A percentile compares a stretch with the other conserved stretches of the same genome.
phyloP scores from a whole-genome alignment of 1,284 basidiomycete genomes.

The Erythrobasidium hasegawianum region DNA sequence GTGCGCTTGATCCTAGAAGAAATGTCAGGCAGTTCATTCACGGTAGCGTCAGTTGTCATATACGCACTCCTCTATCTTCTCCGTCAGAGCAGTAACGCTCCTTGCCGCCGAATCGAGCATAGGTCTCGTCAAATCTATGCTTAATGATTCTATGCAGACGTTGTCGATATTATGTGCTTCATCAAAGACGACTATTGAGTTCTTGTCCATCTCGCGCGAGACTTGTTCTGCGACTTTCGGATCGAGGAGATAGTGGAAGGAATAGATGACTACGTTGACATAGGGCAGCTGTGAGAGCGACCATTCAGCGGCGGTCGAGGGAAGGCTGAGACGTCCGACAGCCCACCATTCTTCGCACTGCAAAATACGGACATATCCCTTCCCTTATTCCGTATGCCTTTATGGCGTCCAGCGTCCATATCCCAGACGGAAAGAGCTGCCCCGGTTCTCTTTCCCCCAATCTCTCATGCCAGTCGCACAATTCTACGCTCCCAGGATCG shows the following conservation, averaged over 20 bases:
- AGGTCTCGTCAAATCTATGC: conserved; percentile 95
- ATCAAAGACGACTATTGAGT: conserved; percentile 98
- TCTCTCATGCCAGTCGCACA: conserved; percentile 94
- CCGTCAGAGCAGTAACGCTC: conserved; percentile 79
- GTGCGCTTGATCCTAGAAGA: conserved; percentile 77
- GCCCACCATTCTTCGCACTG: conserved; percentile 95
- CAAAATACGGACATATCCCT: conserved; percentile 91
- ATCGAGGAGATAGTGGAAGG: conserved; percentile 97
- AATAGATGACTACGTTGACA: conserved; percentile 95
- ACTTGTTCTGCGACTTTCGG: conserved; percentile 99
- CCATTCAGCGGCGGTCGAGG: background rate
- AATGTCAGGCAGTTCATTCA: no score
- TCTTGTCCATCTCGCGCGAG: conserved; percentile 94
- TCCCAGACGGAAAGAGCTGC: conserved; percentile 75
- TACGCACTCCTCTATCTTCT: conserved; percentile 65
- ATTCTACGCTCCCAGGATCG: conserved; percentile 83
- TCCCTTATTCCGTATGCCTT: conserved; percentile 82
- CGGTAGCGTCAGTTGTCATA: no score
- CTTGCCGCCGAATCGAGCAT: conserved; percentile 94
- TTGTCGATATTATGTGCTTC: conserved; percentile 99
- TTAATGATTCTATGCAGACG: conserved; percentile 97
- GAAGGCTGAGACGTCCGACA: no score
- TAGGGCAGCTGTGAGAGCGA: conserved; percentile 97
- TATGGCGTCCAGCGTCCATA: conserved; percentile 93
- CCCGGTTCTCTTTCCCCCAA: conserved; percentile 77